Conservation (phyloP, 2,329 filamentous ascomycete species). For the Huntiella abstrusa region DNA sequence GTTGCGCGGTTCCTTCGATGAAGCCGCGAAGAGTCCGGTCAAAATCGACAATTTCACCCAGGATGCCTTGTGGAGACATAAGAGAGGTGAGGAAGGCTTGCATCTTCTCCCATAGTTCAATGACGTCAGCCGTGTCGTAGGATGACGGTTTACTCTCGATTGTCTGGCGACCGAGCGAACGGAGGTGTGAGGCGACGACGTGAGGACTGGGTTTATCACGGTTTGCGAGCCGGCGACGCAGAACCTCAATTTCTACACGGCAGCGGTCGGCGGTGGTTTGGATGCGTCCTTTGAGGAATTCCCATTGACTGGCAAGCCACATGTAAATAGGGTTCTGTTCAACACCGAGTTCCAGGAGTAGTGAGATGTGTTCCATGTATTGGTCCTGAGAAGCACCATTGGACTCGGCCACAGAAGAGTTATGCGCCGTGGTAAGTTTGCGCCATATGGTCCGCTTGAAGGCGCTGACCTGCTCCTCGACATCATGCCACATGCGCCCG, state of each 20-base stretch:
- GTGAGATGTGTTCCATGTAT: slow-evolving; percentile 76
- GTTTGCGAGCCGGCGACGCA: slow-evolving; percentile 61
- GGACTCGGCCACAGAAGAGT: slow-evolving; percentile 30
- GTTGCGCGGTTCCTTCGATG: slow-evolving; percentile 69
- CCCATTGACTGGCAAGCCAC: slow-evolving; percentile 80
- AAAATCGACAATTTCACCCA: slow-evolving; percentile 82
- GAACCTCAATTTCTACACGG: slow-evolving; percentile 78
- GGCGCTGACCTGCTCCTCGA: slow-evolving; percentile 64
- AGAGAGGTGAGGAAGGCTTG: slow-evolving; percentile 54
- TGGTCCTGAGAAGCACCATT: slow-evolving; percentile 49
- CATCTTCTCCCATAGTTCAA: slow-evolving; percentile 88
- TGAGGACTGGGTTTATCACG: slow-evolving; percentile 52
- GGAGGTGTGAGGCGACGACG: slow-evolving; percentile 55
- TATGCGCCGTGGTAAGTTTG: slow-evolving; percentile 51
- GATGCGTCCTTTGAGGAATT: slow-evolving; percentile 76
- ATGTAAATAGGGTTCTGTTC: slow-evolving; percentile 94
- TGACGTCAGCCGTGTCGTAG: slow-evolving; percentile 61
- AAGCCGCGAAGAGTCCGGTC: slow-evolving; percentile 88
- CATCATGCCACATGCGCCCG: slow-evolving; percentile 86
- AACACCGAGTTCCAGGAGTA: slow-evolving; percentile 83
- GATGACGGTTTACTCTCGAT: slow-evolving; percentile 40
- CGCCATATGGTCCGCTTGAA: slow-evolving; percentile 89
- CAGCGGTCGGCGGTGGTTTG: slow-evolving; percentile 63
- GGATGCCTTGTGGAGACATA: slow-evolving; percentile 58
- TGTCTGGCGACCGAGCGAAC: slow-evolving; percentile 49